Conservation (phyloP, 2,329 filamentous ascomycete genomes). For the Diaporthe sp. region DNA sequence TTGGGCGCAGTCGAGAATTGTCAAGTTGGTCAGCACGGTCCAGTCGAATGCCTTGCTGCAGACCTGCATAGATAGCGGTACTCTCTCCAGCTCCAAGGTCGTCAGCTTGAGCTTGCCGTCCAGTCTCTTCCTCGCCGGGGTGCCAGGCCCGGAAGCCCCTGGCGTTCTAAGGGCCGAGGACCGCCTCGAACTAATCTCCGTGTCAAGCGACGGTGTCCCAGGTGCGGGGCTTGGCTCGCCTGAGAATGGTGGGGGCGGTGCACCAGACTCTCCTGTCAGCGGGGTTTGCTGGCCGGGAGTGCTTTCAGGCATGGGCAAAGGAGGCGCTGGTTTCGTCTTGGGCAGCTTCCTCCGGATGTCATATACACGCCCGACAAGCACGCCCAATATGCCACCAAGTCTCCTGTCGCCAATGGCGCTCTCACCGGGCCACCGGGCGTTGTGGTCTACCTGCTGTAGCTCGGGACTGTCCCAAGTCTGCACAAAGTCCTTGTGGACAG, state of each 20-base stretch:
- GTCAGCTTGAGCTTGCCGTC: conserved; percentile 76
- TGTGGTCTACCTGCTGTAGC: conserved; percentile 75
- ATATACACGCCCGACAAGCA: conserved; percentile 77
- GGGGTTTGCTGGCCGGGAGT: conserved; percentile 20
- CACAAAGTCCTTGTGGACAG: conserved; percentile 65
- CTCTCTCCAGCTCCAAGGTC: conserved; percentile 80
- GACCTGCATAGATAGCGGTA: conserved; percentile 80
- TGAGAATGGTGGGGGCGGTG: not conserved
- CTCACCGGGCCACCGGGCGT: conserved; percentile 68
- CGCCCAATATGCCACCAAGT: conserved; percentile 77
- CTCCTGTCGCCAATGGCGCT: conserved; percentile 73
- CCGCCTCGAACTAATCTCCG: conserved; percentile 22
- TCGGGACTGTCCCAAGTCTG: conserved; percentile 73
- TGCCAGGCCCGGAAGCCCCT: conserved; percentile 1
- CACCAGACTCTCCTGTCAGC: conserved; percentile 14
- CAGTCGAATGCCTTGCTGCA: conserved; percentile 81
- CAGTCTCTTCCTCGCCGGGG: conserved; percentile 55
- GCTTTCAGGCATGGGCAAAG: not conserved
- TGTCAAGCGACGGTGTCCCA: conserved; percentile 20
- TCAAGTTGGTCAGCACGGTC: conserved; percentile 78
- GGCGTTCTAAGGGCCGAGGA: conserved; percentile 20
- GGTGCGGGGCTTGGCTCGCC: conserved; percentile 25
- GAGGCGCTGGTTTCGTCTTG: conserved; percentile 34
- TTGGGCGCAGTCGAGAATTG: conserved; percentile 79
- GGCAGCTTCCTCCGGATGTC: conserved; percentile 62